These are phyloP conservation scores for Patellifolia procumbens DNA, from an alignment of 179 eudicot species.

Conservation along the genomic window DNA sequence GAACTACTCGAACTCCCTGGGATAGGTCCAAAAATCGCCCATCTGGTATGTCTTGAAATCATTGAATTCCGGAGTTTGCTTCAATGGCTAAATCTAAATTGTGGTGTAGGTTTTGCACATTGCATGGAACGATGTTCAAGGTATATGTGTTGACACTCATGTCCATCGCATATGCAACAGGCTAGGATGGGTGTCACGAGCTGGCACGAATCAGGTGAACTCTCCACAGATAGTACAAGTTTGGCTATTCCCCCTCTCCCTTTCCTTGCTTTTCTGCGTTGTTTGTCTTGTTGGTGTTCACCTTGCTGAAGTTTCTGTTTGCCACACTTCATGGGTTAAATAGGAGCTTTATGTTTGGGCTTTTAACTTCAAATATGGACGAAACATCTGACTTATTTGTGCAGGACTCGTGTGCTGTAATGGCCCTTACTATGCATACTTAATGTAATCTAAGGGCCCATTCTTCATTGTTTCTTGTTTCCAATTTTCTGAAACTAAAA, in stretches of 20 bases:
- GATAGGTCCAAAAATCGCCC: slow-evolving; percentile 98
- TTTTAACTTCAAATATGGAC: neutral
- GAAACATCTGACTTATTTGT: neutral
- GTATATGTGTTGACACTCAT: slow-evolving; percentile 98
- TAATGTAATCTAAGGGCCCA: too few relatives aligned
- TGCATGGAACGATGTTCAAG: slow-evolving; percentile 91
- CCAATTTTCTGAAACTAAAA: too few relatives aligned
- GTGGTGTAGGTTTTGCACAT: slow-evolving; percentile 75
- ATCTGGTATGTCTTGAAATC: slow-evolving; percentile 56
- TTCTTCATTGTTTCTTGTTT: too few relatives aligned
- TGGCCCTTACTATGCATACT: neutral
- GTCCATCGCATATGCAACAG: slow-evolving; percentile 96
- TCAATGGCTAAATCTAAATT: slow-evolving; percentile 9
- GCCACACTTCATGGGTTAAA: neutral
- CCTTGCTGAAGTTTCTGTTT: neutral
- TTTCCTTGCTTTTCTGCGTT: neutral
- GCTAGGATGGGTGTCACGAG: slow-evolving; percentile 84
- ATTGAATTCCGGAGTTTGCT: neutral
- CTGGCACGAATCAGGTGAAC: slow-evolving; percentile 64
- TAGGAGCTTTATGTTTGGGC: neutral
- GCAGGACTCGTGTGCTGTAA: too few relatives aligned
- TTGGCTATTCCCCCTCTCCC: neutral
- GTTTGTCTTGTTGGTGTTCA: neutral
- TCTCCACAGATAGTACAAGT: neutral
- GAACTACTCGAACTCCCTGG: slow-evolving; percentile 88